phyloP scores from a whole-genome alignment of 192 early-diverging fungal genomes.

The Coemansia sp. region DNA sequence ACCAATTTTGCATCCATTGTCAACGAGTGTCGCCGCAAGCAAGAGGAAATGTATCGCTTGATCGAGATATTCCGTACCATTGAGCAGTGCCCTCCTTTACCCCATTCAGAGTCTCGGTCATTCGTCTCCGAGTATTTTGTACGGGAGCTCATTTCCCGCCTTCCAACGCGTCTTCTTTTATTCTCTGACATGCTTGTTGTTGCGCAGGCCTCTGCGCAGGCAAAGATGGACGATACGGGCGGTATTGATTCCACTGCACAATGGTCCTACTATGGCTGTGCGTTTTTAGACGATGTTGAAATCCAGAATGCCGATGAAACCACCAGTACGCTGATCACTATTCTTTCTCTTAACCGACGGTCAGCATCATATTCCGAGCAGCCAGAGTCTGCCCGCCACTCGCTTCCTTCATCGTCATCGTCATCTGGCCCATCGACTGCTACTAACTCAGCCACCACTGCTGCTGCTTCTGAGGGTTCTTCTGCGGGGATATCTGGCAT shows the following conservation, averaged over 20 bases:
- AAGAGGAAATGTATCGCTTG: slow-evolving; percentile 46
- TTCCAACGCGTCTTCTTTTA: slow-evolving; percentile 44
- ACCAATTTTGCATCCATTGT: slow-evolving; percentile 51
- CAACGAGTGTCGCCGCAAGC: slow-evolving; percentile 54
- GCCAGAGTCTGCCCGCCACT: slow-evolving; percentile 21
- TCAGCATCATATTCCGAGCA: slow-evolving; percentile 7
- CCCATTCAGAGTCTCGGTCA: slow-evolving; percentile 29
- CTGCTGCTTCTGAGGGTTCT: neutral
- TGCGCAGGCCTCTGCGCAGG: slow-evolving; percentile 39
- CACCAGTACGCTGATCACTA: slow-evolving; percentile 50
- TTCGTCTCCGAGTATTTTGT: slow-evolving; percentile 43
- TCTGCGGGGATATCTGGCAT: slow-evolving; percentile 14
- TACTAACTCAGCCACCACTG: neutral
- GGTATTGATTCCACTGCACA: slow-evolving; percentile 17
- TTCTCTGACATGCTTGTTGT: slow-evolving; percentile 49
- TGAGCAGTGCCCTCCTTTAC: slow-evolving; percentile 40
- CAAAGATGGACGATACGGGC: slow-evolving; percentile 29
- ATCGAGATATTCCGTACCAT: slow-evolving; percentile 37
- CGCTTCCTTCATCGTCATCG: slow-evolving; percentile 23
- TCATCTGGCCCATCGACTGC: slow-evolving; percentile 5
- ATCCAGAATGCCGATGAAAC: slow-evolving; percentile 51
- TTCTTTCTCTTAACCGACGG: slow-evolving; percentile 45
- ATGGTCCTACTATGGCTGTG: slow-evolving; percentile 51
- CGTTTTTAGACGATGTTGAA: slow-evolving; percentile 45
- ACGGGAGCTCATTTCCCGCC: slow-evolving; percentile 50